Percentiles rank a stretch among this genome's conserved stretches.
Evolutionary conservation across 352 stramenopile species (phyloP).

Genomic region (Phytophthora agathidicida): DNA sequence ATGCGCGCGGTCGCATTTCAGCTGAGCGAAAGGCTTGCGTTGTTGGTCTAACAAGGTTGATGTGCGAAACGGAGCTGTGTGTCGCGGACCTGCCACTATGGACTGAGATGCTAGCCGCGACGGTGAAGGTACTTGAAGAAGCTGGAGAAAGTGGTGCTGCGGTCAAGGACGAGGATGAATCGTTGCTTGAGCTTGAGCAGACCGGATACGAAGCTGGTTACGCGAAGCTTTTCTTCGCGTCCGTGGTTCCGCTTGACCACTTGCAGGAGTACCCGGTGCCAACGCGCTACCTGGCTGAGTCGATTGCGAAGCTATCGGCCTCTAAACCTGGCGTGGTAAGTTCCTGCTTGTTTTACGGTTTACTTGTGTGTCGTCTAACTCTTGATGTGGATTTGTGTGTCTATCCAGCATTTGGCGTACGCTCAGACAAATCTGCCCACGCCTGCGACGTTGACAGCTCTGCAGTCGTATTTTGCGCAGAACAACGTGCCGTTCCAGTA

Average conservation of each 20-base stretch:
- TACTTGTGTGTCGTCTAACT: conserved; percentile 10
- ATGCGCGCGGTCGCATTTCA: conserved; percentile 64
- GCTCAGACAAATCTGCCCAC: conserved; percentile 51
- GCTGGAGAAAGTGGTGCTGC: conserved; percentile 56
- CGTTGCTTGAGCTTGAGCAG: conserved; percentile 75
- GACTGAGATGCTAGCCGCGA: conserved; percentile 51
- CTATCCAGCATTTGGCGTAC: conserved; percentile 53
- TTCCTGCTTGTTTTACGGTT: conserved; percentile 12
- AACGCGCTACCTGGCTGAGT: conserved; percentile 71
- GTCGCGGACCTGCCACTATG: conserved; percentile 57
- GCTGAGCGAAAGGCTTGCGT: conserved; percentile 75
- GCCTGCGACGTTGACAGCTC: conserved; percentile 29
- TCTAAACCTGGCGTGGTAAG: conserved; percentile 71
- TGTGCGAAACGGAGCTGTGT: conserved; percentile 78
- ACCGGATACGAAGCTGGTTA: conserved; percentile 94
- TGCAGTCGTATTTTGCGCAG: conserved; percentile 72
- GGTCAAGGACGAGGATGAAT: conserved; percentile 85
- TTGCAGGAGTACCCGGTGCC: conserved; percentile 77
- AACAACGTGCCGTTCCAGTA: conserved; percentile 76
- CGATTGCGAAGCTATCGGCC: conserved; percentile 69
- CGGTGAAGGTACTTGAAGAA: conserved; percentile 69
- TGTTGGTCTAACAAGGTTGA: conserved; percentile 69
- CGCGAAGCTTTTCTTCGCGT: conserved; percentile 94
- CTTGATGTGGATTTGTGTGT: conserved; percentile 24
- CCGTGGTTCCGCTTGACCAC: conserved; percentile 82